phyloP scores from a whole-genome alignment of 345 rosid genomes.

The Eucalyptus cloeziana region DNA sequence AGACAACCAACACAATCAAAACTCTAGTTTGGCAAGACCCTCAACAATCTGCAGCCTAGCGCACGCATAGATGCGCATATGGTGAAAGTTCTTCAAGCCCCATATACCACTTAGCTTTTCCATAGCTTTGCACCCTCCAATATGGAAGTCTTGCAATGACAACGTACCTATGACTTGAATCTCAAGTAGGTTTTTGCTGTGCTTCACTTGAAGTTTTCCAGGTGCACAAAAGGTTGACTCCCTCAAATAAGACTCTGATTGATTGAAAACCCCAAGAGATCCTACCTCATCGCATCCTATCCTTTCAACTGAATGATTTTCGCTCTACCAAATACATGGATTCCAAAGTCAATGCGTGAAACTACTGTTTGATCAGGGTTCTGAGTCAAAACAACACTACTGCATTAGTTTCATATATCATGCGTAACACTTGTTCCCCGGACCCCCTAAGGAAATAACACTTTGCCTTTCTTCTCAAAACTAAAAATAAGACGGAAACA shows the following conservation, averaged over 20 bases:
- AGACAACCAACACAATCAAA: too few relatives aligned
- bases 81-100: not conserved
- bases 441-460: not conserved
- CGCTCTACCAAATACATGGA: not conserved
- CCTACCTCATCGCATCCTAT: not conserved
- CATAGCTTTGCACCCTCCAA: not conserved
- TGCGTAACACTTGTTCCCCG: not conserved
- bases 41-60: not conserved
- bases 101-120: too few relatives aligned
- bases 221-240: not conserved
- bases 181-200: not conserved
- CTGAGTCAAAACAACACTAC: not conserved
- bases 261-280: not conserved
- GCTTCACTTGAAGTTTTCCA: not conserved
- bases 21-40: too few relatives aligned
- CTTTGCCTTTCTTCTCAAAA: not conserved
- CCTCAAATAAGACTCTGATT: not conserved
- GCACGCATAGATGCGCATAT: not conserved
- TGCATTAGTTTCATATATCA: not conserved
- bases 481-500: not conserved
- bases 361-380: not conserved
- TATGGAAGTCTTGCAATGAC: not conserved
- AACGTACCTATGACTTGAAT: not conserved
- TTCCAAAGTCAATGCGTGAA: fast-evolving
- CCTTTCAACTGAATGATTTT: not conserved